Conservation (phyloP, 805 yeast species). For the Kuraishia hungarica region DNA sequence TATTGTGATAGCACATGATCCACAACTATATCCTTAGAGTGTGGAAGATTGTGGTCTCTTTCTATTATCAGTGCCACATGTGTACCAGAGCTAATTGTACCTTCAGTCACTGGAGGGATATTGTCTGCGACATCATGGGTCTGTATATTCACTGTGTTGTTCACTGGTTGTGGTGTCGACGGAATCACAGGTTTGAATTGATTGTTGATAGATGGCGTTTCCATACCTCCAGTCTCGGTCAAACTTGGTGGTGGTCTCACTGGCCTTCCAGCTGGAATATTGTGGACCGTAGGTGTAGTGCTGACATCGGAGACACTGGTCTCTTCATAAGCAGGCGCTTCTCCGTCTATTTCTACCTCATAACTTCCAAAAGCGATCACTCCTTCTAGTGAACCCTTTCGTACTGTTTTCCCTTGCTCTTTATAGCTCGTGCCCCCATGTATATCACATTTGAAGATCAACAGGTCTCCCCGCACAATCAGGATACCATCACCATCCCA, state of each 20-base stretch:
- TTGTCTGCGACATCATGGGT: constrained; percentile 9
- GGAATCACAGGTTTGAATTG: constrained; percentile 4
- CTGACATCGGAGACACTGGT: background rate
- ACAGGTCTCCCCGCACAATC: constrained; percentile 18
- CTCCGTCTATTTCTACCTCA: constrained; percentile 54
- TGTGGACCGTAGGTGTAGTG: background rate
- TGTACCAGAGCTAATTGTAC: background rate
- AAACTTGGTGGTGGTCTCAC: background rate
- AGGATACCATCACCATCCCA: constrained; percentile 93
- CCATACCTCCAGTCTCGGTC: background rate
- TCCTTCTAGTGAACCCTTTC: constrained; percentile 19
- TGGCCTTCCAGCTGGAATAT: background rate
- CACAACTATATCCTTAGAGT: constrained; percentile 36
- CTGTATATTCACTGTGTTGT: background rate
- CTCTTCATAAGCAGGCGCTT: background rate
- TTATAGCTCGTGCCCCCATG: constrained; percentile 14
- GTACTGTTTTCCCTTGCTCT: constrained; percentile 7
- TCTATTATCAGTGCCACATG: constrained; percentile 32
- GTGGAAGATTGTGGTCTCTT: constrained; percentile 5
- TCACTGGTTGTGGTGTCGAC: background rate
- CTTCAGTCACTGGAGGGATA: background rate
- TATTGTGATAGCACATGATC: constrained; percentile 46
- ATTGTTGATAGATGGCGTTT: background rate
- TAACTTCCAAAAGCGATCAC: constrained; percentile 42
- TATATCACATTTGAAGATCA: constrained; percentile 23